Evolutionary conservation across 2,329 filamentous ascomycete species (phyloP), one percentile per base, ranked within the genome.

Genomic region (Herpotrichia juniperi): DNA sequence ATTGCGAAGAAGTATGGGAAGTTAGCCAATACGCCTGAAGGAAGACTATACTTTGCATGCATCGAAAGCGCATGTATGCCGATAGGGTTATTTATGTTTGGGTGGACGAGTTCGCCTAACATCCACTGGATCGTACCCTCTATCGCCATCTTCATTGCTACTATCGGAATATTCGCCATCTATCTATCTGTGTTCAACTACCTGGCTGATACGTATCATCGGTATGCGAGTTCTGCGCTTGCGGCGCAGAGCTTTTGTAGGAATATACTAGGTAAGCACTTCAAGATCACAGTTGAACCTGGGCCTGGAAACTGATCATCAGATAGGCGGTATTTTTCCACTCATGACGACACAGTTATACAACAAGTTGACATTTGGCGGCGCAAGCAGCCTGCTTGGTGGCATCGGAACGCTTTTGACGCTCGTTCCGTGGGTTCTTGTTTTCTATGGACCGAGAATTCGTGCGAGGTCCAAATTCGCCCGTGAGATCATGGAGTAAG

Each of bases 121-220:
- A 79, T 87, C 1, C 89, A 85, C 57, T 93, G 89, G 89, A 87
- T 91, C 49, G 83, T 85, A 0, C 90, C 91, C 0, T 76, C 85
- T 0, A 73, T 93, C 2, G 88, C 86, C 0, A 80, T 96, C 28
- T 84, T 81, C 0, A 83, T 91, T 53, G 87, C 91, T 0, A 93
- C 89, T 0, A 89, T 93, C 88, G 93, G 24, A 3, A 96, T 97
- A 58, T 93, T 91, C 71, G 87, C 85, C 34, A 86, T 97, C 30
- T 71, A 72, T 67, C 81, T 97, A 1, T 88, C 92, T 2, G 90
- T 91, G 0, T 96, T 97, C 77, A 97, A 97, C 69, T 97, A 96
- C 63, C 81, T 97, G 1, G 91, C 92, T 17, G 93, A 97, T 68
- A 88, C 87, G 1, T 97, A 96, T 72, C 88, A 92, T 67, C 80